Evolutionary conservation across 805 yeast species (phyloP).

Genomic region (Yarrowia bubula): DNA sequence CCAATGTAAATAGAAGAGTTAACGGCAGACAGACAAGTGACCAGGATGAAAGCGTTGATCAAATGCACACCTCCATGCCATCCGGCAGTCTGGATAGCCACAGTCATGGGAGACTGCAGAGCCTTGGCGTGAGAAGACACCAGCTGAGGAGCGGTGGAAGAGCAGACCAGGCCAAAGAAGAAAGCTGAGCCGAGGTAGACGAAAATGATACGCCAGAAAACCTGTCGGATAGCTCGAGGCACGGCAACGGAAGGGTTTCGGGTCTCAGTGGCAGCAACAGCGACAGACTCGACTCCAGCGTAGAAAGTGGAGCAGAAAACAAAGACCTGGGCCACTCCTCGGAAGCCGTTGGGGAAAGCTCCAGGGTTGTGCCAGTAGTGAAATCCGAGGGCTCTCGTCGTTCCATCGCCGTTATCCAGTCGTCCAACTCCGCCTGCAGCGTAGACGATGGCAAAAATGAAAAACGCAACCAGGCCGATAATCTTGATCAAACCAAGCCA

Average conservation of each 20-base stretch:
- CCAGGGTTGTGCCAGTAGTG: constrained; percentile 60
- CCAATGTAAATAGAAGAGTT: constrained; percentile 69
- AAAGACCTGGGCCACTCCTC: constrained; percentile 54
- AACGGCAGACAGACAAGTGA: constrained; percentile 66
- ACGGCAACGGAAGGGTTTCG: constrained; percentile 59
- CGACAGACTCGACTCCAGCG: constrained; percentile 58
- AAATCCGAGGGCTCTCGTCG: constrained; percentile 56
- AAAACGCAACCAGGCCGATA: constrained; percentile 55
- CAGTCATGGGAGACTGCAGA: constrained; percentile 51
- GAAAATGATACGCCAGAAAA: constrained; percentile 53
- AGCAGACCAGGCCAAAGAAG: constrained; percentile 59
- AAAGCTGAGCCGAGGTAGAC: constrained; percentile 59
- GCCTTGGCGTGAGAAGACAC: constrained; percentile 45
- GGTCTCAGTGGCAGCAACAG: constrained; percentile 64
- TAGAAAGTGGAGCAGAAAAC: constrained; percentile 61
- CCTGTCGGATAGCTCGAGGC: constrained; percentile 60
- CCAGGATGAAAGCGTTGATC: constrained; percentile 59
- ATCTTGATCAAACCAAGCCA: constrained; percentile 57
- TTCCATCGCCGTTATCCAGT: constrained; percentile 36
- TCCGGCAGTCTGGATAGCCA: constrained; percentile 52
- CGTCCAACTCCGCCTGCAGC: constrained; percentile 54
- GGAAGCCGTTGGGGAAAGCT: constrained; percentile 44
- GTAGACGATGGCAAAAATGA: constrained; percentile 53
- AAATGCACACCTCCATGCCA: constrained; percentile 53
- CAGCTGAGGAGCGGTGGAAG: constrained; percentile 52